Evolutionary conservation across 1,284 basidiomycete species (phyloP), one percentile per base, ranked within the genome.

Genomic region (Rhodotorula sp.): DNA sequence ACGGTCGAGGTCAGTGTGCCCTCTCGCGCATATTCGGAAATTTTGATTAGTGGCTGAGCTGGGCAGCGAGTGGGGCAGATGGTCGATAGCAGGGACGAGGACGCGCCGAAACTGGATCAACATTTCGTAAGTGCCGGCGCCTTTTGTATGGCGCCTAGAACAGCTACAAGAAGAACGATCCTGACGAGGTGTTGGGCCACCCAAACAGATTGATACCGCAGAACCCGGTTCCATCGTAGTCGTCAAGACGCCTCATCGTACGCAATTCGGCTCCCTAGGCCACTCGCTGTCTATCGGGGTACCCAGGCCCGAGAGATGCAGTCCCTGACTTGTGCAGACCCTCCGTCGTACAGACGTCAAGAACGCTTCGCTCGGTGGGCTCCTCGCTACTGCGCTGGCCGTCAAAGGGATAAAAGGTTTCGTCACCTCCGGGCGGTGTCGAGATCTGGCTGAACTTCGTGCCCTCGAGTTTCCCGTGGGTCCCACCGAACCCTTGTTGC

Each of bases 351-450:
- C 80, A 92, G 91, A 88, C 74, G 83, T 85, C 59, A 91, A 90
- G 80, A 93, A 90, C 75, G 92, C 92, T 1, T 90, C 92, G 0
- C 94, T 93, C 91, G 93, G 93, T 14, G 93, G 93, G 5, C 85
- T 96, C 48, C 93, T 96, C 91, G 90, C 91, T 2, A 89, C 91
- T 0, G 89, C 92, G 23, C 92, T 93, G 0, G 86, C 88, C 78
- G 84, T 86, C 20, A 86, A 88, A 57, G 86, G 86, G 31, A 88
- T 88, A 7, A 82, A 85, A 23, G 93, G 91, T 10, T 91, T 91
- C 49, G 84, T 96, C 62, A 89, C 96, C 67, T 82, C 84, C 62
- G 93, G 93, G 3, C 86, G 91, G 18, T 92, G 91, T 82, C 86
- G 93, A 74, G 93, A 96, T 81, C 80, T 93, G 18, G 83, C 84